Base-by-base conservation (phyloP, 1,139 yeast genomes). In the Schwanniomyces etchellsii region DNA sequence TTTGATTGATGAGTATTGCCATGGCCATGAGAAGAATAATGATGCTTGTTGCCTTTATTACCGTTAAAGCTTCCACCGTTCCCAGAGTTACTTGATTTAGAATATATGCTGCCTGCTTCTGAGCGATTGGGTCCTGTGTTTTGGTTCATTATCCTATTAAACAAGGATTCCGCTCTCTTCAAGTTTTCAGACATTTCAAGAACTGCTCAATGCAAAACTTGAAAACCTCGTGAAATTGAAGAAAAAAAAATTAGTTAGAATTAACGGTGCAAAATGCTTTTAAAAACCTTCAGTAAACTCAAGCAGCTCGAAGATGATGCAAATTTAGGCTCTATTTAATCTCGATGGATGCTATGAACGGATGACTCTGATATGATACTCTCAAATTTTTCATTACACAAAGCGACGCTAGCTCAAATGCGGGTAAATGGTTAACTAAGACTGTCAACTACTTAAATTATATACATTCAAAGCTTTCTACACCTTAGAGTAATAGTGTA, bases 401-500 rank as follows among this genome's bases (percentile, higher is more conserved):
- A 18, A 18, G 21, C n/a, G 21, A n/a, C 21, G n/a, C n/a, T 14
- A 7, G 25, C 14, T 7, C 25, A n/a, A 9, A 7, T 23, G 25
- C 25, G 25, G 25, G 25, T 23, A n/a, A n/a, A n/a, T n/a, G n/a
- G n/a, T n/a, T n/a, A n/a, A n/a, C n/a, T n/a, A n/a, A n/a, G n/a
- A n/a, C n/a, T n/a, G n/a, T n/a, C n/a, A n/a, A n/a, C n/a, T n/a
- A n/a, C n/a, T n/a, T n/a, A n/a, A n/a, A n/a, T n/a, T n/a, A n/a
- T n/a, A n/a, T n/a, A n/a, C n/a, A n/a, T n/a, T n/a, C n/a, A n/a
- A n/a, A n/a, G n/a, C n/a, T n/a, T n/a, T n/a, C n/a, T n/a, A n/a
- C n/a, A n/a, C 40, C 47, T 55, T 61, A 28, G 84, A 83, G 47
- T 81, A 81, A 64, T 82, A 89, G 63, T 89, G 96, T 55, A 91